Evolutionary conservation across 441 rosid species (phyloP).

Genomic region (Populus trichocarpa): DNA sequence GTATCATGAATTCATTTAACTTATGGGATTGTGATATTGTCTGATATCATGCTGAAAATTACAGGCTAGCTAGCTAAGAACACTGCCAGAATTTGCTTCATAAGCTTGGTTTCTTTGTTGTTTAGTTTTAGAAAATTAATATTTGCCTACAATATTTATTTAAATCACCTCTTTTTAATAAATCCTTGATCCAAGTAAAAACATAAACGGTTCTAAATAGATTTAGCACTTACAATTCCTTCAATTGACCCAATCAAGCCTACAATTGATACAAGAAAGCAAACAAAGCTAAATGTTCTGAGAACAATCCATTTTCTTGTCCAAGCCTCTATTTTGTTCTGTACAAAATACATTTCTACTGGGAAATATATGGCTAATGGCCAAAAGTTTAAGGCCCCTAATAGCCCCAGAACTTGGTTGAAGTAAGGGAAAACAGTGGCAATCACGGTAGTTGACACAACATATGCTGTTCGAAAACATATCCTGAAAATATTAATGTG

Average conservation of each 20-base stretch:
- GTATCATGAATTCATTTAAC: background rate
- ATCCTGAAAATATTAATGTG: slow-evolving; percentile 40
- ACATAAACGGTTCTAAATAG: too few relatives aligned
- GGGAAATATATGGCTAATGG: slow-evolving; percentile 35
- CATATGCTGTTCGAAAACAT: slow-evolving; percentile 48
- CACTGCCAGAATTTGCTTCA: too few relatives aligned
- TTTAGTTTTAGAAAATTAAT: too few relatives aligned
- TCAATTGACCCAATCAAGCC: slow-evolving; percentile 51
- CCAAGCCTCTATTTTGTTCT: slow-evolving; percentile 52
- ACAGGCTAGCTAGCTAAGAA: too few relatives aligned
- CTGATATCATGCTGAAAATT: too few relatives aligned
- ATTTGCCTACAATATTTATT: too few relatives aligned
- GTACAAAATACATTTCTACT: slow-evolving; percentile 65
- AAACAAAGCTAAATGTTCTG: slow-evolving; percentile 44
- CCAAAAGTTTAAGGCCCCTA: slow-evolving; percentile 69
- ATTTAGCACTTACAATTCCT: slow-evolving; percentile 45
- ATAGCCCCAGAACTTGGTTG: slow-evolving; percentile 55
- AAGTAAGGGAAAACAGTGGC: slow-evolving; percentile 62
- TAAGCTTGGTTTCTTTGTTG: too few relatives aligned
- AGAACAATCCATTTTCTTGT: slow-evolving; percentile 54
- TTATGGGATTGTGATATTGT: too few relatives aligned
- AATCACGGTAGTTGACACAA: slow-evolving; percentile 44
- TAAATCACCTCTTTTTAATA: too few relatives aligned
- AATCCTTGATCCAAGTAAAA: too few relatives aligned
- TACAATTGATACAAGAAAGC: slow-evolving; percentile 34